Evolutionary conservation across 495 filamentous ascomycete genomes (phyloP).

Genomic region (Aspergillus baeticus): DNA sequence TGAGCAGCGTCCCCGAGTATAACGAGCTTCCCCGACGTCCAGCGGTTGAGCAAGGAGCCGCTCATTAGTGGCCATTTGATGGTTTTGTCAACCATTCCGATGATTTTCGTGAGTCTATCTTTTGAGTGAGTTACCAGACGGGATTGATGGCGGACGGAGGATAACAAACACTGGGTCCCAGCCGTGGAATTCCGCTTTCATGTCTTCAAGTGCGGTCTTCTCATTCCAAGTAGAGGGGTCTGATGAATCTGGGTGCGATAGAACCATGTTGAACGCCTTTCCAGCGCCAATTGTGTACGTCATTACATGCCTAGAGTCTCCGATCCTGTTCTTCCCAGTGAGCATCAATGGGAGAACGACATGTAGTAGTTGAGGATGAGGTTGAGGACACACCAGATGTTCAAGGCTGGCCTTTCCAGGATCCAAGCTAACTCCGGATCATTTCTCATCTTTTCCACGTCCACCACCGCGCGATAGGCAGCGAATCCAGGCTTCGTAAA

Average conservation of each 20-base stretch:
- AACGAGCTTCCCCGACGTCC: conserved; percentile 33
- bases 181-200: conserved; percentile 37
- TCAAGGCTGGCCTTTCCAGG: conserved; percentile 36
- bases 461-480: conserved; percentile 43
- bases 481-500: conserved; percentile 31
- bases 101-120: conserved; percentile 33
- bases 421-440: conserved; percentile 41
- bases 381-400: conserved; percentile 40
- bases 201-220: conserved; percentile 31
- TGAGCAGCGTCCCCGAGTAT: conserved; percentile 52
- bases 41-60: conserved; percentile 26
- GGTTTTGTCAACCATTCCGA: conserved; percentile 35
- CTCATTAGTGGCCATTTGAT: conserved; percentile 43
- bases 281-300: conserved; percentile 50
- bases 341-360: too few relatives aligned
- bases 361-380: too few relatives aligned
- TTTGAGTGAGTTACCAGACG: background rate
- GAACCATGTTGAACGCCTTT: conserved; percentile 49
- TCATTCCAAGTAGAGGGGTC: conserved; percentile 40
- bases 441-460: conserved; percentile 35
- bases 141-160: background rate
- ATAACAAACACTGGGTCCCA: conserved; percentile 38
- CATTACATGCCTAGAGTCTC: conserved; percentile 44
- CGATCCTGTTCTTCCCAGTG: too few relatives aligned
- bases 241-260: conserved; percentile 44